These are phyloP conservation scores for Flaveria ramosissima DNA, from an alignment of 129 eudicot species.

Conservation along the genomic window DNA sequence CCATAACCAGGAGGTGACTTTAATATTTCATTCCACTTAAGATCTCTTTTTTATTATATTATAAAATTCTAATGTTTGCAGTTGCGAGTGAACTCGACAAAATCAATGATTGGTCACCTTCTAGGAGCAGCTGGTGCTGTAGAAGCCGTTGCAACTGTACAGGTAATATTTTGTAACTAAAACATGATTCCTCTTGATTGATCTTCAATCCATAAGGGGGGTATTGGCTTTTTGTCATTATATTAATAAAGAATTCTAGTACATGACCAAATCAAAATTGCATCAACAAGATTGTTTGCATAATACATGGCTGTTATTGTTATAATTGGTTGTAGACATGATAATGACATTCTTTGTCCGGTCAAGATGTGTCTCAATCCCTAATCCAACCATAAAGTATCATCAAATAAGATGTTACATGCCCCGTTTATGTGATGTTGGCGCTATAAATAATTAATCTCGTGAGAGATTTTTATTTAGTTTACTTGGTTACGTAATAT, in stretches of 20 bases:
- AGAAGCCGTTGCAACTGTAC: conserved; percentile 96
- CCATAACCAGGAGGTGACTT: conserved; percentile 74
- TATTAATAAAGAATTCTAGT: background rate
- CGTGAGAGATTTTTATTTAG: background rate
- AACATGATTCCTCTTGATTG: background rate
- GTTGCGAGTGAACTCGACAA: conserved; percentile 90
- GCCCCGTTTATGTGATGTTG: conserved; percentile 8
- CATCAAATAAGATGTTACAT: conserved; percentile 7
- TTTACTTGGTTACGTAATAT: background rate
- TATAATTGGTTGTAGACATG: background rate
- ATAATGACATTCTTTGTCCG: background rate
- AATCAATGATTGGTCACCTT: conserved; percentile 92
- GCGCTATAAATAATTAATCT: background rate
- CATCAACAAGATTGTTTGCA: background rate
- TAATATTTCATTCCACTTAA: background rate
- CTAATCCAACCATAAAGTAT: conserved; percentile 1
- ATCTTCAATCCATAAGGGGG: background rate
- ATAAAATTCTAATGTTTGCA: conserved; percentile 31
- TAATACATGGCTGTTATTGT: background rate
- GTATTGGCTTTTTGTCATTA: background rate
- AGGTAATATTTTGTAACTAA: conserved; percentile 45
- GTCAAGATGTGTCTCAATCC: conserved; percentile 8
- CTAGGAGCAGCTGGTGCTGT: conserved; percentile 99
- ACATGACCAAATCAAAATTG: background rate
- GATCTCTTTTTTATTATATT: background rate